A percentile compares a stretch with the other conserved stretches of the same genome.
Conservation (phyloP, 2,329 filamentous ascomycete genomes). For the Pseudonectria buxi region DNA sequence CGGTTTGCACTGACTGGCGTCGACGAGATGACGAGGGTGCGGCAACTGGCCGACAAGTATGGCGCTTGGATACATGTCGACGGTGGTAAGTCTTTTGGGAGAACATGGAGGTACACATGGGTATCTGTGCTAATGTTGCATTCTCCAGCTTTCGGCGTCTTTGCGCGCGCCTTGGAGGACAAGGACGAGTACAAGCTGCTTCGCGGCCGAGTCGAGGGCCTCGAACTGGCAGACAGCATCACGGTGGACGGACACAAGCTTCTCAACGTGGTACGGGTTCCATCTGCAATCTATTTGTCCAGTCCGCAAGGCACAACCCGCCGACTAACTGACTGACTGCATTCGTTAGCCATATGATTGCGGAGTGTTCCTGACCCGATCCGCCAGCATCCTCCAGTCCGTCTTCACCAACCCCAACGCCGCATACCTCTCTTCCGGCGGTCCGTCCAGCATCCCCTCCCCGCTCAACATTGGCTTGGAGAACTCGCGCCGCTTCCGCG, state of each 20-base stretch:
- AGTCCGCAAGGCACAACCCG: not conserved
- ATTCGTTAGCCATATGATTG: slow-evolving; percentile 70
- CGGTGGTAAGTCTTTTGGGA: slow-evolving; percentile 44
- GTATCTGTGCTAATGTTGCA: slow-evolving; percentile 3
- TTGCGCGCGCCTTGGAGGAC: slow-evolving; percentile 59
- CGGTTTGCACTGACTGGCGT: slow-evolving; percentile 58
- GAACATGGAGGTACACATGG: not conserved
- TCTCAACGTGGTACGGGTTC: slow-evolving; percentile 68
- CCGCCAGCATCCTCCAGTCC: slow-evolving; percentile 46
- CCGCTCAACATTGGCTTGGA: slow-evolving; percentile 84
- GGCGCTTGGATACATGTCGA: slow-evolving; percentile 86
- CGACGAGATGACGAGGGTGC: slow-evolving; percentile 56
- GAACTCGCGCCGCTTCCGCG: slow-evolving; percentile 85
- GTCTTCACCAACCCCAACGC: slow-evolving; percentile 83
- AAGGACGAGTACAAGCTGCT: slow-evolving; percentile 48
- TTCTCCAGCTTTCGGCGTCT: slow-evolving; percentile 69
- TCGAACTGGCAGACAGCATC: slow-evolving; percentile 83
- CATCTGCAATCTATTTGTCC: not conserved
- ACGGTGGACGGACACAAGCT: slow-evolving; percentile 83
- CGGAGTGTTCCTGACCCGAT: slow-evolving; percentile 77
- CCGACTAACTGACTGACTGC: slow-evolving; percentile 5
- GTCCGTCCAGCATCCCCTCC: slow-evolving; percentile 53
- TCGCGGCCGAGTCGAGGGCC: slow-evolving; percentile 47
- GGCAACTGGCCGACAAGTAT: slow-evolving; percentile 64
- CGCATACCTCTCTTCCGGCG: slow-evolving; percentile 58